Percentiles rank a stretch among this genome's conserved stretches.
These are phyloP conservation scores for Artemisia annua DNA, from an alignment of 129 eudicot species.

Conservation along the genomic window DNA sequence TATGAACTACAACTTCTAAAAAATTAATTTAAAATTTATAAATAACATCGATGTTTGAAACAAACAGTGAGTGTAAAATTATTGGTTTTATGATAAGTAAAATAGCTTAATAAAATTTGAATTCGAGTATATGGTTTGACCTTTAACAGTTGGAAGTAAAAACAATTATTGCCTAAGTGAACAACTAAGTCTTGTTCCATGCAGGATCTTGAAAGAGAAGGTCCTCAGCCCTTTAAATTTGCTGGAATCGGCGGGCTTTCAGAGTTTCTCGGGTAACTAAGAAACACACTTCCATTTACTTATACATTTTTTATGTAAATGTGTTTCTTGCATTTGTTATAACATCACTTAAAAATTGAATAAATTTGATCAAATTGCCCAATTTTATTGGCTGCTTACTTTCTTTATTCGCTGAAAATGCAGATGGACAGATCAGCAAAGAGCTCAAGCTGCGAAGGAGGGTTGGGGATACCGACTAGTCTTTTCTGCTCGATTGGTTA, in stretches of 20 bases:
- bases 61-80: neutral
- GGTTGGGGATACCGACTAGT: constrained; percentile 90
- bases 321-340: neutral
- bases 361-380: neutral
- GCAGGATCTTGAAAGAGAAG: constrained; percentile 97
- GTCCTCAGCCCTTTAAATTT: constrained; percentile 81
- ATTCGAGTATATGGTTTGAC: constrained; percentile 10
- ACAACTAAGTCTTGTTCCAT: constrained; percentile 14
- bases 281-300: neutral
- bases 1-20: neutral
- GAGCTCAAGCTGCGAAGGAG: constrained; percentile 89
- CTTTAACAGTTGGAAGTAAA: constrained; percentile 2
- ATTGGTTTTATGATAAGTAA: constrained; percentile 6
- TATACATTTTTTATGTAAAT: neutral
- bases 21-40: neutral
- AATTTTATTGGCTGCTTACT: neutral
- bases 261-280: constrained; percentile 81
- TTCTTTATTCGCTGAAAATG: constrained; percentile 14
- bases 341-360: neutral
- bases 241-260: constrained; percentile 96
- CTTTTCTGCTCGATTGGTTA: constrained; percentile 89
- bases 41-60: neutral
- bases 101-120: neutral
- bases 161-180: neutral
- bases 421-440: constrained; percentile 98